Conservation (phyloP, 441 rosid genomes). For the Croton setiger region DNA sequence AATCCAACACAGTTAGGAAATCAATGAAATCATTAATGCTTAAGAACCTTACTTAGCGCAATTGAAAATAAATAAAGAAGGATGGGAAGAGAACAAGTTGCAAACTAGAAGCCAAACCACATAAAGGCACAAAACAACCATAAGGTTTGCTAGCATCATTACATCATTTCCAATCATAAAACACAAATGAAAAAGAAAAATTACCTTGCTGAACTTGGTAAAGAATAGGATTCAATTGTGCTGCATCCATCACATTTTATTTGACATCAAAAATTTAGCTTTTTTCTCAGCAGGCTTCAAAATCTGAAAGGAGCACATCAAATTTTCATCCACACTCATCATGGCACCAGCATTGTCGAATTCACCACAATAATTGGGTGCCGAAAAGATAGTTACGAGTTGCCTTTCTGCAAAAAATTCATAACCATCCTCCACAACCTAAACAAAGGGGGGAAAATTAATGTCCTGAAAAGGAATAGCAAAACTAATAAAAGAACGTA, state of each 20-base stretch:
- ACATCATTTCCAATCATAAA: conserved; percentile 1
- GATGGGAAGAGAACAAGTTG: too few species aligned
- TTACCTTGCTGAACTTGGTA: conserved; percentile 27
- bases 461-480: conserved; percentile 12
- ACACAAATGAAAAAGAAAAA: background rate
- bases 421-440: too few species aligned
- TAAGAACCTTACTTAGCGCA: too few species aligned
- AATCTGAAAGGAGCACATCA: too few species aligned
- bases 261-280: conserved; percentile 56
- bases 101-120: background rate
- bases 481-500: conserved; percentile 11
- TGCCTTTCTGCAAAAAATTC: too few species aligned
- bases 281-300: conserved; percentile 88
- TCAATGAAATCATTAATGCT: background rate
- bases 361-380: too few species aligned
- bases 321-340: too few species aligned
- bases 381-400: too few species aligned
- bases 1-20: background rate
- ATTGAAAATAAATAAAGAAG: too few species aligned
- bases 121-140: background rate
- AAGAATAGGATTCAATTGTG: conserved; percentile 10
- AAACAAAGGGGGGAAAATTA: conserved; percentile 69
- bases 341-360: too few species aligned
- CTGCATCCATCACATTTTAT: conserved; percentile 48
- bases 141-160: background rate